Conservation (phyloP, 148 eudicot genomes). For the Fallopia convolvulus region DNA sequence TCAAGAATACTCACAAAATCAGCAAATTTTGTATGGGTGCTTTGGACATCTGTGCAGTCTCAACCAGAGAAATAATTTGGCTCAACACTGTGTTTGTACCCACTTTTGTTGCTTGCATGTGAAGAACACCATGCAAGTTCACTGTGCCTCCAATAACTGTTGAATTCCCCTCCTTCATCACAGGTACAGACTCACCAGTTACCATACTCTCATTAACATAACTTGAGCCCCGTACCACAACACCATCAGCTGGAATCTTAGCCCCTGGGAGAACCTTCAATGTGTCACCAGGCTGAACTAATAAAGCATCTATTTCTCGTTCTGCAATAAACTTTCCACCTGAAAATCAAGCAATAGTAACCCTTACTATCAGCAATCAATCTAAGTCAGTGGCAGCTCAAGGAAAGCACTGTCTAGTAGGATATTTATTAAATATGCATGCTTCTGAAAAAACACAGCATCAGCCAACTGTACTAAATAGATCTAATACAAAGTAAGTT, state of each 20-base stretch:
- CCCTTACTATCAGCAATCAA: background rate
- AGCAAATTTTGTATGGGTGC: conserved; percentile 96
- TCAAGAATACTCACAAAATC: conserved; percentile 57
- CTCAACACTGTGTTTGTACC: conserved; percentile 92
- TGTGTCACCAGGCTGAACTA: conserved; percentile 87
- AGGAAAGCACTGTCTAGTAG: background rate
- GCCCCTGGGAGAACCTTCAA: conserved; percentile 91
- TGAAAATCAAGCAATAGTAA: conserved; percentile 20
- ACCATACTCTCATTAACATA: conserved; percentile 95
- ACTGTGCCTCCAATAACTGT: conserved; percentile 90
- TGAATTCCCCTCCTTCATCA: conserved; percentile 56
- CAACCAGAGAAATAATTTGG: conserved; percentile 91
- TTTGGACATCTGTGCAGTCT: conserved; percentile 96
- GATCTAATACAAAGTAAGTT: background rate
- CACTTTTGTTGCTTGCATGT: conserved; percentile 80
- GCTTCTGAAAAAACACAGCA: background rate
- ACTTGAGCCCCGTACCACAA: conserved; percentile 88
- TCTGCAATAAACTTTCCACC: conserved; percentile 71
- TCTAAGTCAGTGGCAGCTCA: background rate
- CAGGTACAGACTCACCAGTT: conserved; percentile 94
- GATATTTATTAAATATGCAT: background rate
- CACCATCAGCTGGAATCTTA: conserved; percentile 87
- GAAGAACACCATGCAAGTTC: conserved; percentile 92
- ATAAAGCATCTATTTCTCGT: conserved; percentile 84
- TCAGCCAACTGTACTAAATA: background rate